Evolutionary conservation across 306 rosid genomes (phyloP).

Genomic region (Quercus ilex): DNA sequence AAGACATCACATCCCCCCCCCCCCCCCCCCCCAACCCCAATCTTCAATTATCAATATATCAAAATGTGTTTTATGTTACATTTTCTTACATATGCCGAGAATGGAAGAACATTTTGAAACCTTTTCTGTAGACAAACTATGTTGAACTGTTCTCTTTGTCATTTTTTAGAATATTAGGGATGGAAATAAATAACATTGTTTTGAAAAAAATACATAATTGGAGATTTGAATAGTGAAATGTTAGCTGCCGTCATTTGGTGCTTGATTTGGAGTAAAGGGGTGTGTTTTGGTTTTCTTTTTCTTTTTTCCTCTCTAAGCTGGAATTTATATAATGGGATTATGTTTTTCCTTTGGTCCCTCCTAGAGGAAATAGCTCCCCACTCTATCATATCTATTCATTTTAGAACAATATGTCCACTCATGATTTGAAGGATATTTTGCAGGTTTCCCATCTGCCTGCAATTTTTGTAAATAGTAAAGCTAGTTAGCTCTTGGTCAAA

Average conservation of each 20-base stretch:
- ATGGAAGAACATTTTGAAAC: neutral
- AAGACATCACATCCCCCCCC: too few species aligned
- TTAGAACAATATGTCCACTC: too few species aligned
- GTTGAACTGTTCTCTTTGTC: neutral
- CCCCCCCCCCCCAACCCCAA: too few species aligned
- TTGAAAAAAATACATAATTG: neutral
- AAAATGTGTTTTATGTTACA: neutral
- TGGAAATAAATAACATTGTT: too few species aligned
- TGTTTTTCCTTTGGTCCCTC: neutral
- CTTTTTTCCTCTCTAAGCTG: neutral
- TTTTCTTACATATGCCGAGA: neutral
- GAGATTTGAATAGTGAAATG: neutral
- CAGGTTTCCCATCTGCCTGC: neutral
- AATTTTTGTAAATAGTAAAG: neutral
- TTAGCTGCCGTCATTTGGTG: neutral
- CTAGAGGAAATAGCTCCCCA: neutral
- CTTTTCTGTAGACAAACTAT: neutral
- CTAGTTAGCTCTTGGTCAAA: too few species aligned
- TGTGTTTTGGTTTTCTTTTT: neutral
- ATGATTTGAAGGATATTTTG: too few species aligned
- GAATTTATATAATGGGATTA: neutral
- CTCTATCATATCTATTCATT: neutral
- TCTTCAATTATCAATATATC: too few species aligned
- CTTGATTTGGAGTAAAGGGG: neutral
- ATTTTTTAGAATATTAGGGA: neutral